Percentiles rank a stretch among this genome's conserved stretches.
These are phyloP conservation scores for Myxozyma nipponensis DNA, from an alignment of 805 yeast genomes.

Conservation along the genomic window DNA sequence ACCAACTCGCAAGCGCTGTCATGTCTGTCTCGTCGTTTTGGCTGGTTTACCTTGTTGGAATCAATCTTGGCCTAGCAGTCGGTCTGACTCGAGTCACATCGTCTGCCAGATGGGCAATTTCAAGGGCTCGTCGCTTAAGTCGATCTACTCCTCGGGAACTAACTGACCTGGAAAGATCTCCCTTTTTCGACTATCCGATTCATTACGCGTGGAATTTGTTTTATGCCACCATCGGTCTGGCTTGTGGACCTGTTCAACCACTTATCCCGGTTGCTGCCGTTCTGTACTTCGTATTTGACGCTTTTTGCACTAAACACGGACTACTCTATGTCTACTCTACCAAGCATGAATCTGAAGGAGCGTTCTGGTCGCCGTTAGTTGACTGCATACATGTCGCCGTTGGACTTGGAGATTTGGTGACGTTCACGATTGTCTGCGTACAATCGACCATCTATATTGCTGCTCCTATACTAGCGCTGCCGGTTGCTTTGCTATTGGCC, in stretches of 20 bases:
- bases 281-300: slow-evolving; percentile 34
- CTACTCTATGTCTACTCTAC: slow-evolving; percentile 38
- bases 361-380: slow-evolving; percentile 38
- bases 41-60: slow-evolving; percentile 40
- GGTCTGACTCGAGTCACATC: slow-evolving; percentile 35
- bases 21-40: slow-evolving; percentile 41
- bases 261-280: slow-evolving; percentile 36
- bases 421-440: slow-evolving; percentile 39
- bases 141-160: slow-evolving; percentile 36
- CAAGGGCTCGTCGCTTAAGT: slow-evolving; percentile 17
- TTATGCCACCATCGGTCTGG: slow-evolving; percentile 38
- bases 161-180: slow-evolving; percentile 36
- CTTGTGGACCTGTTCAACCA: slow-evolving; percentile 41
- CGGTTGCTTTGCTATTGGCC: background rate
- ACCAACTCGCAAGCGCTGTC: slow-evolving; percentile 38
- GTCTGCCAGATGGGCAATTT: slow-evolving; percentile 15
- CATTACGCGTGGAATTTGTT: slow-evolving; percentile 36
- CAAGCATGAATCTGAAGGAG: slow-evolving; percentile 39
- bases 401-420: slow-evolving; percentile 38
- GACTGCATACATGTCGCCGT: slow-evolving; percentile 37
- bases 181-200: slow-evolving; percentile 36
- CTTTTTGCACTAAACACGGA: slow-evolving; percentile 37
- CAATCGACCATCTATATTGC: slow-evolving; percentile 36
- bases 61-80: slow-evolving; percentile 33
- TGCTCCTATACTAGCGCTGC: background rate